Base-by-base conservation (phyloP, 2,329 filamentous ascomycete genomes). In the Juglanconis juglandina region DNA sequence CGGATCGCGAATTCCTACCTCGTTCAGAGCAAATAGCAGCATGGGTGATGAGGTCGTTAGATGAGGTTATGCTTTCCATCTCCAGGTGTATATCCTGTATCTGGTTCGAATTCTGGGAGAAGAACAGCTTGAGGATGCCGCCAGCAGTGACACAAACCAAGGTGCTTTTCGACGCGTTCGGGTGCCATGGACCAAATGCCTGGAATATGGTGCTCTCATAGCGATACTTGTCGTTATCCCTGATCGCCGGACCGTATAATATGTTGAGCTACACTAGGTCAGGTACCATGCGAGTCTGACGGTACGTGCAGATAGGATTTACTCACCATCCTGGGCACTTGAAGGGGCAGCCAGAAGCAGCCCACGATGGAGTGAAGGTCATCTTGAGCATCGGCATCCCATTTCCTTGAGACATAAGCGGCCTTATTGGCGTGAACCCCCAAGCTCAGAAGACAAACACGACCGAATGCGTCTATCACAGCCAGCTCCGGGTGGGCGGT, bases 281-380 rank as follows among this genome's bases (percentile, higher is more conserved):
- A 61, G 55, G 11, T 37, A 11, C 17, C 39, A 5, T 34, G 52
- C 3, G 6, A 1, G 11, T 11, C 30, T 24, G n/a, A 10, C 9
- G n/a, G 10, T 24, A 3, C 46, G 24, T 10, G 69, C 3, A 82
- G 47, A 52, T 9, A 24, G 30, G 13, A n/a, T 11, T 3, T 8
- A 51, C 55, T 42, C 32, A 51, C 48, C 55, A 9, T 37, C 4
- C 32, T 41, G 1, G 42, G 53, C 33, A 33, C 79, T 34, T 82
- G 77, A 32, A 87, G 79, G n/a, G 81, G 78, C 58, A 98, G 79
- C 95, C 95, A 99, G 74, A 91, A 89, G 71, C 92, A 84, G 3
- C 94, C 95, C 6, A 96, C 91, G 5, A 96, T 79, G 53, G 87
- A 85, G 65, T 89, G 86, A 42, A 91, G 79, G 70, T 96, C 91